Conservation (phyloP, 1,284 basidiomycete genomes). For the Retiboletus fuscus region DNA sequence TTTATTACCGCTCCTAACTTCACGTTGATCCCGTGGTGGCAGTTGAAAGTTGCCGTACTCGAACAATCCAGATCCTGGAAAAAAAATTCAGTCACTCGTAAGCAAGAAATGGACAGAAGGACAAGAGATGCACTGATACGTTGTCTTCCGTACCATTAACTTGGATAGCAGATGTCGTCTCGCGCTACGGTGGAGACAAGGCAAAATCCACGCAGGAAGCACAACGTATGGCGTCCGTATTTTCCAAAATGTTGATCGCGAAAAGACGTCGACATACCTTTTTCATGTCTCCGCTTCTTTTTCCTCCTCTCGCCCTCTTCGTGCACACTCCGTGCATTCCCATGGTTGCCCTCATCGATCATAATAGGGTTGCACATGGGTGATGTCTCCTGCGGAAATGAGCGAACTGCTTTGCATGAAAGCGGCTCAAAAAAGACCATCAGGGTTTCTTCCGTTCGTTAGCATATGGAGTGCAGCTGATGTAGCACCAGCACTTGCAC, state of each 20-base stretch:
- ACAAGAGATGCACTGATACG: slow-evolving; percentile 12
- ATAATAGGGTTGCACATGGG: slow-evolving; percentile 41
- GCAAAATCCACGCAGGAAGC: slow-evolving; percentile 22
- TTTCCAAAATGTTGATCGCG: slow-evolving; percentile 10
- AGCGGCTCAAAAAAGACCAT: slow-evolving; percentile 50
- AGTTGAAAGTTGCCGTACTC: slow-evolving; percentile 73
- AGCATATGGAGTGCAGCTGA: slow-evolving; percentile 49
- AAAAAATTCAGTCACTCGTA: slow-evolving; percentile 33
- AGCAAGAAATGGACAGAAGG: slow-evolving; percentile 3
- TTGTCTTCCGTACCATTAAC: slow-evolving; percentile 11
- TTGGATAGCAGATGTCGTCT: not conserved
- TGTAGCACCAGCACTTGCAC: slow-evolving; percentile 49
- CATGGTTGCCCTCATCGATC: slow-evolving; percentile 51
- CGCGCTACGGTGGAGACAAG: slow-evolving; percentile 18
- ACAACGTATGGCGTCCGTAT: slow-evolving; percentile 6
- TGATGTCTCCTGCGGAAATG: slow-evolving; percentile 39
- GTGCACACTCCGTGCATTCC: slow-evolving; percentile 52
- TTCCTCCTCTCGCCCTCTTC: slow-evolving; percentile 52
- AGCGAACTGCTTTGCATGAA: slow-evolving; percentile 50
- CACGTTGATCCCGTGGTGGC: slow-evolving; percentile 74
- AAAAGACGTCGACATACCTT: slow-evolving; percentile 53
- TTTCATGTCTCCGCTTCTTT: slow-evolving; percentile 62
- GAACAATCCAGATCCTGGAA: slow-evolving; percentile 51
- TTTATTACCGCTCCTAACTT: slow-evolving; percentile 76
- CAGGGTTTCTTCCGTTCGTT: slow-evolving; percentile 39